Evolutionary conservation across 306 rosid species (phyloP).

Genomic region (Lathyrus sativus): DNA sequence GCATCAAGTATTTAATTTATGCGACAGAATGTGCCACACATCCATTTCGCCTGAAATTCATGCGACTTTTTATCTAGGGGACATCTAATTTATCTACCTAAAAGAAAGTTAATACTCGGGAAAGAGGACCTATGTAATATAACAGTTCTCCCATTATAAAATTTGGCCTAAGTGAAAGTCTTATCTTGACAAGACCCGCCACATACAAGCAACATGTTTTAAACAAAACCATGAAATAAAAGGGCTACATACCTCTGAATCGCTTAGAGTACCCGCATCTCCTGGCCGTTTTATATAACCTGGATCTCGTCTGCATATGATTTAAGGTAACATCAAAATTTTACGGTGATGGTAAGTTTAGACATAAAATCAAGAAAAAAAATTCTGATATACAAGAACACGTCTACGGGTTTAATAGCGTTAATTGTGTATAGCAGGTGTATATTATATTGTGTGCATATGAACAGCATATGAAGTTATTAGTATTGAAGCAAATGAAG

Average conservation of each 20-base stretch:
- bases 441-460: conserved; percentile 5
- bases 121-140: conserved; percentile 25
- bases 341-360: background rate
- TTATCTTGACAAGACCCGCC: conserved; percentile 23
- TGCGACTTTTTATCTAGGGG: conserved; percentile 20
- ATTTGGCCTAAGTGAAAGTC: conserved; percentile 28
- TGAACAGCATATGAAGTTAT: conserved; percentile 13
- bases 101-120: conserved; percentile 17
- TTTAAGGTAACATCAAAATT: conserved; percentile 36
- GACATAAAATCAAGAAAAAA: conserved; percentile 21
- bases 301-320: conserved; percentile 77
- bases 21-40: conserved; percentile 16
- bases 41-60: conserved; percentile 25
- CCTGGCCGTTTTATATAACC: conserved; percentile 77
- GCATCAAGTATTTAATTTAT: conserved; percentile 32
- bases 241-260: conserved; percentile 61
- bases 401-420: background rate
- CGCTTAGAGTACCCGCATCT: conserved; percentile 55
- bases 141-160: conserved; percentile 34
- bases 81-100: conserved; percentile 12
- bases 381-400: conserved; percentile 8
- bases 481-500: conserved; percentile 3
- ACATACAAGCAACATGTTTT: conserved; percentile 16
- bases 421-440: conserved; percentile 18
- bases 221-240: conserved; percentile 22